A percentile compares a stretch with the other conserved stretches of the same genome.
Conservation (phyloP, 371 early-diverging fungal species). For the Blastocladiella emersonii region DNA sequence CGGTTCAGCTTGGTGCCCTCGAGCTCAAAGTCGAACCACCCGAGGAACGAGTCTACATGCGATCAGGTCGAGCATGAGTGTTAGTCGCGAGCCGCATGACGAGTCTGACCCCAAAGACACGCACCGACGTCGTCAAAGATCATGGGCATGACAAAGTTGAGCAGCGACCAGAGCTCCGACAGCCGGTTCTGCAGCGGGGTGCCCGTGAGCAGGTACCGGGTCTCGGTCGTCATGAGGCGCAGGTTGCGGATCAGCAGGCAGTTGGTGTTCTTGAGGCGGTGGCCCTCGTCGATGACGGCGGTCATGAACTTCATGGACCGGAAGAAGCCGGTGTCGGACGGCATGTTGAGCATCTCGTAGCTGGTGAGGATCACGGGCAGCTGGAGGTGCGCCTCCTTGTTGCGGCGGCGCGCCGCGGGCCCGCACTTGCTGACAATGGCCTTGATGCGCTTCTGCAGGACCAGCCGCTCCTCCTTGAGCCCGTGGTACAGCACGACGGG, state of each 20-base stretch:
- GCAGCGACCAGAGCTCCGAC: constrained; percentile 81
- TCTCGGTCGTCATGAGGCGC: constrained; percentile 38
- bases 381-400: constrained; percentile 30
- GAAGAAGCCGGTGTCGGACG: constrained; percentile 6
- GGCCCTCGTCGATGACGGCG: constrained; percentile 91
- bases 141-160: constrained; percentile 85
- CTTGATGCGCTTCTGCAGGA: constrained; percentile 35
- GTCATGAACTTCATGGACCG: constrained; percentile 59
- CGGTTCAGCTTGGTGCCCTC: constrained; percentile 51
- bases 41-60: neutral
- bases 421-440: too few relatives aligned
- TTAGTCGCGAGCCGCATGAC: too few relatives aligned
- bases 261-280: constrained; percentile 86
- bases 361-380: constrained; percentile 80
- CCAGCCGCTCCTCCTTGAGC: constrained; percentile 54
- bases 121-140: constrained; percentile 62
- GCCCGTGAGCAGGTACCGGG: constrained; percentile 77
- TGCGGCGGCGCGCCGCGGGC: constrained; percentile 20
- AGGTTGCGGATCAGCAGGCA: constrained; percentile 77
- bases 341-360: constrained; percentile 77
- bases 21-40: constrained; percentile 49
- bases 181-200: constrained; percentile 94
- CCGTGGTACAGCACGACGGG: constrained; percentile 90
- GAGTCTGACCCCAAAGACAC: neutral
- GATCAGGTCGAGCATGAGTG: too few relatives aligned